Percentiles rank a stretch among this genome's conserved stretches.
phyloP scores from a whole-genome alignment of 1,284 basidiomycete genomes.

The Sporisorium scitamineum region DNA sequence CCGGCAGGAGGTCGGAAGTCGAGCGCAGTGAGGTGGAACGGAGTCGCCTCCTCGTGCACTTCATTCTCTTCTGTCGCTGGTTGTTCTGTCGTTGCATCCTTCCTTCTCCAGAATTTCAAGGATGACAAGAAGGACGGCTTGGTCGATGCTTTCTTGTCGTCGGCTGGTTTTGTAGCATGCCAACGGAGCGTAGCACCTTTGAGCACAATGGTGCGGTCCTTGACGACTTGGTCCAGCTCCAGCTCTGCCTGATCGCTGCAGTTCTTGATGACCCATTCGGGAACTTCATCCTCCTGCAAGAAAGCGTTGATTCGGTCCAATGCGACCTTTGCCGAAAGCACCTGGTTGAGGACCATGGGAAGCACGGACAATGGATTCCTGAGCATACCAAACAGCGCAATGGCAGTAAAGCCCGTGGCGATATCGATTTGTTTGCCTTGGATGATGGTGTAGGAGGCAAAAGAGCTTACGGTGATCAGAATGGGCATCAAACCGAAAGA shows the following conservation, averaged over 20 bases:
- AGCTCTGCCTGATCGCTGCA: conserved; percentile 15
- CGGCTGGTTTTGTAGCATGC: conserved; percentile 14
- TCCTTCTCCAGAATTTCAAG: conserved; percentile 24
- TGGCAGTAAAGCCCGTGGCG: conserved; percentile 52
- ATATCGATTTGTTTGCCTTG: conserved; percentile 43
- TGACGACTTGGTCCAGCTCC: conserved; percentile 16
- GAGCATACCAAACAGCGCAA: conserved; percentile 57
- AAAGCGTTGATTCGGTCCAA: conserved; percentile 84
- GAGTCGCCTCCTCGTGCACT: not conserved
- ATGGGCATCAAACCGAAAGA: conserved; percentile 42
- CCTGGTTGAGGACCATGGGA: conserved; percentile 48
- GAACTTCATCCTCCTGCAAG: conserved; percentile 84
- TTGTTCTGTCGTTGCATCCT: conserved; percentile 1
- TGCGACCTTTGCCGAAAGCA: conserved; percentile 77
- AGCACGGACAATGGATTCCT: conserved; percentile 51
- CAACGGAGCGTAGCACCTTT: conserved; percentile 75
- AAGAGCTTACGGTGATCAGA: conserved; percentile 44
- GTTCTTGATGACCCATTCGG: conserved; percentile 75
- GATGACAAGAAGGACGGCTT: conserved; percentile 13
- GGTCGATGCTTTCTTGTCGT: not conserved
- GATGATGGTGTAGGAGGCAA: conserved; percentile 51
- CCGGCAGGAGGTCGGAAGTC: conserved; percentile 41
- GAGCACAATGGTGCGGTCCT: conserved; percentile 74
- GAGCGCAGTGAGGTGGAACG: conserved; percentile 51
- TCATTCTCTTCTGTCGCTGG: not conserved